phyloP scores from a whole-genome alignment of 208 protist species.

The Acanthamoeba divionensis region DNA sequence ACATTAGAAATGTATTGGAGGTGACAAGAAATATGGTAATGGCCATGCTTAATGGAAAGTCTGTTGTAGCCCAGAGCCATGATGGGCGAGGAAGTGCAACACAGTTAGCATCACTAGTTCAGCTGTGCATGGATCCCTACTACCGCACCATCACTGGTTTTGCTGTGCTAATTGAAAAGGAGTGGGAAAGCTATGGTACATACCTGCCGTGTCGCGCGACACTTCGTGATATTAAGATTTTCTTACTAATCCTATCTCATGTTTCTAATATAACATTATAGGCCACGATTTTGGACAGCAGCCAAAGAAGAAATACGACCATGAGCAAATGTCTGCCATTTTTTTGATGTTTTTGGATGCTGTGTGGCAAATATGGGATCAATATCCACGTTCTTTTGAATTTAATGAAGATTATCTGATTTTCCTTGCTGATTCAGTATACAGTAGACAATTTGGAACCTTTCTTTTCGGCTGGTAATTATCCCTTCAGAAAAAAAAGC shows the following conservation, averaged over 20 bases:
- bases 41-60: no score
- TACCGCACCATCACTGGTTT: conserved; percentile 86
- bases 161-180: conserved; percentile 84
- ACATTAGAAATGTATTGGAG: no score
- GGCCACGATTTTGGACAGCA: background rate
- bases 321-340: background rate
- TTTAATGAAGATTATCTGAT: conserved; percentile 45
- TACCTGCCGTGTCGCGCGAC: conserved; percentile 46
- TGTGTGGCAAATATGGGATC: conserved; percentile 5
- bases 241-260: background rate
- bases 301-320: background rate
- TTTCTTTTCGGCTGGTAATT: background rate
- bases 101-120: conserved; percentile 80
- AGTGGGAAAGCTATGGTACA: conserved; percentile 84
- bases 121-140: conserved; percentile 86
- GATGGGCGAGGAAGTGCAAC: conserved; percentile 91
- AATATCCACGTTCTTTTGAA: background rate
- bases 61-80: background rate
- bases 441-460: conserved; percentile 4
- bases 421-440: conserved; percentile 5
- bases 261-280: background rate
- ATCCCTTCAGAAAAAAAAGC: background rate
- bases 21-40: no score
- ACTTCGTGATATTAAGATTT: background rate
- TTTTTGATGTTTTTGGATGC: background rate